Percentiles rank a stretch among this genome's conserved stretches.
Conservation (phyloP, 345 rosid genomes). For the Eucalyptus tenuipes region DNA sequence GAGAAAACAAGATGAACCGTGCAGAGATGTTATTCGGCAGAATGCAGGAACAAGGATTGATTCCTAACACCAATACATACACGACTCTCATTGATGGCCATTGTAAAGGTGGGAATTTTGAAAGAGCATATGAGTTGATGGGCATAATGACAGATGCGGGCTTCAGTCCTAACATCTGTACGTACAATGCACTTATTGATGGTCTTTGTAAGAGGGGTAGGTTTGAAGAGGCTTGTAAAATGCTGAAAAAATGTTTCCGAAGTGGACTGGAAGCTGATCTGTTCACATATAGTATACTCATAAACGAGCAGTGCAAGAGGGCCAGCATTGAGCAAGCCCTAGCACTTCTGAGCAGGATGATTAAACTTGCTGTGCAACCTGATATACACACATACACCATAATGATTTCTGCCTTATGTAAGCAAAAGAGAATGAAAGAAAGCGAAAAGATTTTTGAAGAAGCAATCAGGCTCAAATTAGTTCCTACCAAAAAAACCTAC, state of each 20-base stretch:
- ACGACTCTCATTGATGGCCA: conserved; percentile 65
- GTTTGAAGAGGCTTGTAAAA: conserved; percentile 46
- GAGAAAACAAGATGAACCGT: conserved; percentile 62
- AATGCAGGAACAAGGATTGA: conserved; percentile 80
- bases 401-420: conserved; percentile 58
- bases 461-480: conserved; percentile 34
- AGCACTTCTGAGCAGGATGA: conserved; percentile 48
- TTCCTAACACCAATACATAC: conserved; percentile 63
- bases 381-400: conserved; percentile 59
- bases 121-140: conserved; percentile 65
- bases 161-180: conserved; percentile 45
- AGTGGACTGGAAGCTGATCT: conserved; percentile 56
- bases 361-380: conserved; percentile 43
- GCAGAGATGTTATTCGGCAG: conserved; percentile 76
- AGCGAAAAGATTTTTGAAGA: conserved; percentile 49
- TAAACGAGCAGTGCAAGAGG: conserved; percentile 55
- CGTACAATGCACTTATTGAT: conserved; percentile 46
- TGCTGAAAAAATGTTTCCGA: conserved; percentile 33
- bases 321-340: conserved; percentile 37
- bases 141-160: conserved; percentile 53
- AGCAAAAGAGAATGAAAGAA: conserved; percentile 53
- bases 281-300: conserved; percentile 76
- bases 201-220: conserved; percentile 62
- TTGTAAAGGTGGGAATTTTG: conserved; percentile 59
- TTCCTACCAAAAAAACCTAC: conserved; percentile 84